A percentile compares a stretch with the other conserved stretches of the same genome.
Conservation (phyloP, 2,329 filamentous ascomycete genomes). For the Paecilomyces dactylethromorphus region DNA sequence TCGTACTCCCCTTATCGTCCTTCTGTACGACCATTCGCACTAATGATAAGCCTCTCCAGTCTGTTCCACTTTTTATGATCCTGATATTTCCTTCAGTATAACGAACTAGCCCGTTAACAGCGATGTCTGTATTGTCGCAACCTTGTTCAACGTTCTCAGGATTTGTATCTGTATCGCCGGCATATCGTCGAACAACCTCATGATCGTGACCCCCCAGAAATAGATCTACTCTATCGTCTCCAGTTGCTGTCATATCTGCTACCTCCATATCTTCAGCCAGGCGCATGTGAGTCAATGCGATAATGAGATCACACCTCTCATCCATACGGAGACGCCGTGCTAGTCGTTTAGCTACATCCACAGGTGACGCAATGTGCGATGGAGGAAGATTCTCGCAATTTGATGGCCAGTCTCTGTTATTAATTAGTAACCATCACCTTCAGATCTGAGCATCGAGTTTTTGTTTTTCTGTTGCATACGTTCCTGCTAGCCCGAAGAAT, state of each 20-base stretch:
- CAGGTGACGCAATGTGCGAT: no score
- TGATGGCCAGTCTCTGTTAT: constrained; percentile 12
- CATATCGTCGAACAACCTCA: constrained; percentile 12
- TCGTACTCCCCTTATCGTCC: not conserved
- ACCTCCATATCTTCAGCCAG: constrained; percentile 10
- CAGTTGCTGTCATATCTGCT: constrained; percentile 8
- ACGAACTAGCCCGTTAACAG: constrained; percentile 3
- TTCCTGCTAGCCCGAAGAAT: constrained; percentile 12
- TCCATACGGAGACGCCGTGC: no score
- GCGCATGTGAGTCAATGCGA: constrained; percentile 19
- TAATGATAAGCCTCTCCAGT: constrained; percentile 9
- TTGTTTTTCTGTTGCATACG: constrained; percentile 2
- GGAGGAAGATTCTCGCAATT: constrained; percentile 10
- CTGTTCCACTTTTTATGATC: constrained; percentile 11
- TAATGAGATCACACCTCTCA: constrained; percentile 12
- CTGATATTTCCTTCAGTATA: constrained; percentile 6
- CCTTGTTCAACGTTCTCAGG: constrained; percentile 10
- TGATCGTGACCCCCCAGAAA: constrained; percentile 19
- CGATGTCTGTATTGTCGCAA: constrained; percentile 1
- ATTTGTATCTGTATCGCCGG: constrained; percentile 8
- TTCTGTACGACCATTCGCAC: constrained; percentile 5
- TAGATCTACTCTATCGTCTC: constrained; percentile 13
- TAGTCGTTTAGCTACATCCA: no score
- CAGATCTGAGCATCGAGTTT: no score
- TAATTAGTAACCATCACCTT: no score